Base-by-base conservation (phyloP, 2,329 filamentous ascomycete genomes). In the Tolypocladium amazonense region DNA sequence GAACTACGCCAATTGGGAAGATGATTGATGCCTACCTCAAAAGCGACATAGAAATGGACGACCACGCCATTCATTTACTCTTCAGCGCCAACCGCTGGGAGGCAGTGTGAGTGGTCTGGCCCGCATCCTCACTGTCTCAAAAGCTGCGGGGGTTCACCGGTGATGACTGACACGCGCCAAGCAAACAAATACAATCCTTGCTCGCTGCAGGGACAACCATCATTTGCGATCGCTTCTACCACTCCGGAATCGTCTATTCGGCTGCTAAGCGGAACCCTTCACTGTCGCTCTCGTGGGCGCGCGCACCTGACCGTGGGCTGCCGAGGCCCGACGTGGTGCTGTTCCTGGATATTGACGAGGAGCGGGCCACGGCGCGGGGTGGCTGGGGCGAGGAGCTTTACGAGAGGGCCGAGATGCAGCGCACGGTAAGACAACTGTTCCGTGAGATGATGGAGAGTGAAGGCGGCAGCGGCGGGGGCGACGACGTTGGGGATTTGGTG, bases 71-170 rank as follows among this genome's bases (percentile, higher is more conserved):
- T 66, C 92, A 97, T 72, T 81, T 96, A 1, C 81, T 96, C 25
- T 96, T 96, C 74, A 91, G 88, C 61, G 91, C 92, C 12, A 97
- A 97, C 71, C 82, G 92, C 56, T 96, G 92, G 92, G 92, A 96
- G 65, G 79, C 81, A 58, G 79, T 75, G 77, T 83, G 75, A 69
- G 80, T 75, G 12, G 18, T 12, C 8, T 12, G 18, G 18, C 30
- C n/a, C 27, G 27, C 45, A 54, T 8, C 20, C 18, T 1, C 8
- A 8, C 43, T 2, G n/a, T 25, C 43, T 45, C 43, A 25, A 9
- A 47, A 27, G 43, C 43, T 27, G 23, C 23, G 4, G 23, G 4
- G 23, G 43, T 25, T 23, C 3, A 3, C 23, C n/a, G n/a, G 43
- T 18, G 23, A 27, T 25, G 43, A 47, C 43, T 66, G 27, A 63